Evolutionary conservation across 1,139 yeast species (phyloP).

Genomic region (Scheffersomyces illinoinensis): DNA sequence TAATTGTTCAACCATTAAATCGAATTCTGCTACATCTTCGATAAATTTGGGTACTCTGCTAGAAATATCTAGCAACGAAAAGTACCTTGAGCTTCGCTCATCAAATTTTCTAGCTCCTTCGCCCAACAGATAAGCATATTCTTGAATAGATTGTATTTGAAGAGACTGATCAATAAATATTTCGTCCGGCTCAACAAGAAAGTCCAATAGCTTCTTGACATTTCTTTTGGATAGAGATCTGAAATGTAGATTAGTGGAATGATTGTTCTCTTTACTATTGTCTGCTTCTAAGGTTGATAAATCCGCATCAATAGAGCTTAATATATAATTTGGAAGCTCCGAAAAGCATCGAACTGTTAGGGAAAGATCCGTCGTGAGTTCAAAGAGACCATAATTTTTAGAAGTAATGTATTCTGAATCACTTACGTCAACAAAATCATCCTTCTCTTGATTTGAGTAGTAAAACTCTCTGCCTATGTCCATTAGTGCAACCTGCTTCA

Average conservation of each 20-base stretch:
- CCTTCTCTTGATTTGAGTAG: conserved; percentile 5
- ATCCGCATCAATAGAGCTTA: conserved; percentile 7
- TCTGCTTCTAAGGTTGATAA: conserved; percentile 1
- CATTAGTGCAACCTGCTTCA: conserved; percentile 14
- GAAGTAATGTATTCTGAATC: not conserved
- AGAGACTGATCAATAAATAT: not conserved
- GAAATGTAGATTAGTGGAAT: not conserved
- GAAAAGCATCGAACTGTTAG: not conserved
- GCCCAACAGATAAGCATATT: conserved; percentile 32
- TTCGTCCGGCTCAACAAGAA: not conserved
- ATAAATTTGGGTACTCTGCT: conserved; percentile 23
- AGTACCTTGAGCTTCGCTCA: conserved; percentile 9
- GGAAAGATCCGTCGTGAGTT: not conserved
- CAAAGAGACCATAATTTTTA: not conserved
- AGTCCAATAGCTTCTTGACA: not conserved
- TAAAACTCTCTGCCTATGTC: conserved; percentile 1
- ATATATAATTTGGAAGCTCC: conserved; percentile 1
- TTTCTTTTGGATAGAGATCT: not conserved
- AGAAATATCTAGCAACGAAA: conserved; percentile 28
- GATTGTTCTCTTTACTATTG: not conserved
- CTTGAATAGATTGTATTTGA: conserved; percentile 24
- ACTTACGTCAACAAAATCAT: conserved; percentile 1
- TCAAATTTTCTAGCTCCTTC: conserved; percentile 19
- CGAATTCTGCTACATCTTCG: conserved; percentile 42
- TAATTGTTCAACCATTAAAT: conserved; percentile 53